Evolutionary conservation across 495 filamentous ascomycete species (phyloP).

Genomic region (Penicillium cataractarum): DNA sequence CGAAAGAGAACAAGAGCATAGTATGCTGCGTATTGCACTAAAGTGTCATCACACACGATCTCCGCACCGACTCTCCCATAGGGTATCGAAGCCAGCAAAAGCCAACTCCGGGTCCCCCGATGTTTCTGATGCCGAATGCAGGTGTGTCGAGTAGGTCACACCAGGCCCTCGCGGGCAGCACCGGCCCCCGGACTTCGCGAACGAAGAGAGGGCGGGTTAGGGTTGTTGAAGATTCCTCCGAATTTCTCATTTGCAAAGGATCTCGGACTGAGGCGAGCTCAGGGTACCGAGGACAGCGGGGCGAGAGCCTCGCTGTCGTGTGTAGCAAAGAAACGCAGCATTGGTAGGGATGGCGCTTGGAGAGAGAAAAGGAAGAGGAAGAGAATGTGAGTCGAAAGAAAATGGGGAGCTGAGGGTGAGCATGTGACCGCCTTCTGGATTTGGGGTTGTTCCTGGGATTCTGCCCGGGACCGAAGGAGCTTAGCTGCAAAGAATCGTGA

Average conservation of each 20-base stretch:
- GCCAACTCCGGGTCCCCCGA: conserved; percentile 57
- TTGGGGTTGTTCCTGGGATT: conserved; percentile 1
- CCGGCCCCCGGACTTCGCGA: conserved; percentile 34
- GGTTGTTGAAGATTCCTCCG: conserved; percentile 92
- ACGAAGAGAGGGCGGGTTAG: conserved; percentile 46
- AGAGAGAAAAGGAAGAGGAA: conserved; percentile 49
- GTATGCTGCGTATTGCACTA: conserved; percentile 99
- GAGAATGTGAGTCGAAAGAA: conserved; percentile 22
- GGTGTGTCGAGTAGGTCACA: conserved; percentile 75
- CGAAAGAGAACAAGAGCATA: conserved; percentile 39
- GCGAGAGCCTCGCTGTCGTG: conserved; percentile 56
- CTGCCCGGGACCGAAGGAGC: conserved; percentile 1
- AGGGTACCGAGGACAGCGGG: conserved; percentile 33
- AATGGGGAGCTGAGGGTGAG: conserved; percentile 16
- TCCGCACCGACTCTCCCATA: conserved; percentile 92
- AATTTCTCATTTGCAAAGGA: conserved; percentile 98
- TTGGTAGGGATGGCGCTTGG: conserved; percentile 92
- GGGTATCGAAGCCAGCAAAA: conserved; percentile 41
- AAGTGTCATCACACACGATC: conserved; percentile 91
- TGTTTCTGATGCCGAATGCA: conserved; percentile 99
- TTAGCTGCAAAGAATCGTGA: neutral
- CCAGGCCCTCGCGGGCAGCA: conserved; percentile 91
- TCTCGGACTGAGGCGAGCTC: conserved; percentile 23
- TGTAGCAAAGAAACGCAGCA: conserved; percentile 99
- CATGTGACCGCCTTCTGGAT: conserved; percentile 18